A percentile compares a stretch with the other conserved stretches of the same genome.
Evolutionary conservation across 129 eudicot genomes (phyloP).

Genomic region (Helichrysum umbraculigerum): DNA sequence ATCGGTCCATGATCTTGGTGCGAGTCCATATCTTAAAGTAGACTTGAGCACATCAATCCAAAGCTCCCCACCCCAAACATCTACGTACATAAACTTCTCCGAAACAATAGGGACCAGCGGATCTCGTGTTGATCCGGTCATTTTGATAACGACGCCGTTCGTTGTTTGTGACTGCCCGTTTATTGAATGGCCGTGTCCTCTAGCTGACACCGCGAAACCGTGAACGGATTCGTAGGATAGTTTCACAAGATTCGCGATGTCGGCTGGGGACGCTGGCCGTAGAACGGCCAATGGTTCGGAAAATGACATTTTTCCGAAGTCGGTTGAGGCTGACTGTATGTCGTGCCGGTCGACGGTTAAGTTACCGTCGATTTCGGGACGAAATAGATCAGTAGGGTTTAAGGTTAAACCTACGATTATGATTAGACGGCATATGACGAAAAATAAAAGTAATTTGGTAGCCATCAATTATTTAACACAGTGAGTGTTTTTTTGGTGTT

Average conservation of each 20-base stretch:
- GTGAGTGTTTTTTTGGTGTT: neutral
- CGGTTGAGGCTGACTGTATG: slow-evolving; percentile 50
- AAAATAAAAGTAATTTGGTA: slow-evolving; percentile 40
- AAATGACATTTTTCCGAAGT: slow-evolving; percentile 56
- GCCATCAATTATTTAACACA: slow-evolving; percentile 40
- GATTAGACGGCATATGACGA: slow-evolving; percentile 66
- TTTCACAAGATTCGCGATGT: slow-evolving; percentile 54
- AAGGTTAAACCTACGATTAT: slow-evolving; percentile 65
- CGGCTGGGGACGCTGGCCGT: slow-evolving; percentile 53
- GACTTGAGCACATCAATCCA: slow-evolving; percentile 50
- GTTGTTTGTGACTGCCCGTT: slow-evolving; percentile 75
- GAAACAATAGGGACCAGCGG: slow-evolving; percentile 32
- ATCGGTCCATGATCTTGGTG: slow-evolving; percentile 62
- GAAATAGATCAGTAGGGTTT: slow-evolving; percentile 48
- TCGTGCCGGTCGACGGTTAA: slow-evolving; percentile 45
- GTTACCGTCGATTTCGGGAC: slow-evolving; percentile 39
- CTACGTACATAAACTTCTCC: slow-evolving; percentile 43
- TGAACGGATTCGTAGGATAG: slow-evolving; percentile 52
- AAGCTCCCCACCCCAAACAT: slow-evolving; percentile 53
- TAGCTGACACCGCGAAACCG: slow-evolving; percentile 71
- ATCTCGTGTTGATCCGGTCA: slow-evolving; percentile 40
- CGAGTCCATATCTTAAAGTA: slow-evolving; percentile 41
- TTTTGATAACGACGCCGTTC: slow-evolving; percentile 74
- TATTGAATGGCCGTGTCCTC: slow-evolving; percentile 97
- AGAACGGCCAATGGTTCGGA: slow-evolving; percentile 62